These are phyloP conservation scores for Penicillium sclerotigenum DNA, from an alignment of 2,329 filamentous ascomycete genomes.

Conservation along the genomic window DNA sequence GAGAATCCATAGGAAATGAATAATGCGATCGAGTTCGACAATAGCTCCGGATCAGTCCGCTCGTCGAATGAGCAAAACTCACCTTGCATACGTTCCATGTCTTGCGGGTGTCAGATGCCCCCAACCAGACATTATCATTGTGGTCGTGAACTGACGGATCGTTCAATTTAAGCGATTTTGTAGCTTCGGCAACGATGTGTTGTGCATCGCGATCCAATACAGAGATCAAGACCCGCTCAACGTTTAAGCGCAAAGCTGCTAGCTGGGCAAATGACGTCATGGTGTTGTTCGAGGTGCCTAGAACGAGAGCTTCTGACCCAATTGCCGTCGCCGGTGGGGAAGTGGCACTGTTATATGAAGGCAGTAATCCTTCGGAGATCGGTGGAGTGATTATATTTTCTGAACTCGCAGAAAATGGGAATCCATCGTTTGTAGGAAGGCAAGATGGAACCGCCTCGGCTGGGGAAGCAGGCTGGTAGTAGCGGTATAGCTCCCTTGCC, in stretches of 20 bases:
- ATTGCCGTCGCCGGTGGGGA: constrained; percentile 16
- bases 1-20: background rate
- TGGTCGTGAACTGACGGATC: constrained; percentile 33
- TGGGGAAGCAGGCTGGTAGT: constrained; percentile 33
- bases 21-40: background rate
- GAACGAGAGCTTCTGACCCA: constrained; percentile 25
- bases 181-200: constrained; percentile 53
- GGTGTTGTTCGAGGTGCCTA: constrained; percentile 34
- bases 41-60: background rate
- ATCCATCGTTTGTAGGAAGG: constrained; percentile 9
- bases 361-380: constrained; percentile 10
- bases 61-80: constrained; percentile 14
- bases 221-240: constrained; percentile 39
- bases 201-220: constrained; percentile 50
- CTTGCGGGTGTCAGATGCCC: constrained; percentile 33
- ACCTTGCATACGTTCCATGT: constrained; percentile 37
- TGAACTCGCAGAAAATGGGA: constrained; percentile 8
- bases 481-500: constrained; percentile 41
- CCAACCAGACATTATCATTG: constrained; percentile 32
- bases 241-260: constrained; percentile 35
- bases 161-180: constrained; percentile 40
- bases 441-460: constrained; percentile 14
- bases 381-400: constrained; percentile 10
- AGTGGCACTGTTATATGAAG: constrained; percentile 9
- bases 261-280: constrained; percentile 38